Conservation (phyloP, 371 early-diverging fungal species). For the Apophysomyces elegans region DNA sequence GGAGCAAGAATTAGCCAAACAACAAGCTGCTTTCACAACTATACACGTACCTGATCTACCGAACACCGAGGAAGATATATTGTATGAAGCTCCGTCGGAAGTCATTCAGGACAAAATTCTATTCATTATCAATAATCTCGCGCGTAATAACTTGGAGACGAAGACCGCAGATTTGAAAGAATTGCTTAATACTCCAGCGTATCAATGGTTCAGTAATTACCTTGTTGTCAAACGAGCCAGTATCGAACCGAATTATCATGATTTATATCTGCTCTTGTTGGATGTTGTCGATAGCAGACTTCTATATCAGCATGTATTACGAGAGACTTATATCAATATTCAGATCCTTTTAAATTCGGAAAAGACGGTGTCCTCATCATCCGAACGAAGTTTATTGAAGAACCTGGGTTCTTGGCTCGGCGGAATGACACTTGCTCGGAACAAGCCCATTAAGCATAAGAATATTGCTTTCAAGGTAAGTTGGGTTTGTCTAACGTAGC, state of each 20-base stretch:
- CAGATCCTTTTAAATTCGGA: constrained; percentile 89
- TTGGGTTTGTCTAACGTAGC: neutral
- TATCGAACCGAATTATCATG: constrained; percentile 94
- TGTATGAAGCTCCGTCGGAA: constrained; percentile 70
- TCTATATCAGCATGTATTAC: constrained; percentile 75
- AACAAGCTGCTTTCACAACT: constrained; percentile 58
- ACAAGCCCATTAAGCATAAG: constrained; percentile 93
- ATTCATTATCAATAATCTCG: constrained; percentile 96
- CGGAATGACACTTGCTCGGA: constrained; percentile 91
- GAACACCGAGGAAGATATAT: constrained; percentile 30
- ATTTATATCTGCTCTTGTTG: constrained; percentile 81
- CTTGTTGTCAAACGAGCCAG: constrained; percentile 93
- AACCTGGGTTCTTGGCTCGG: constrained; percentile 98
- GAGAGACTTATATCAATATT: constrained; percentile 90
- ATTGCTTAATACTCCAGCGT: constrained; percentile 65
- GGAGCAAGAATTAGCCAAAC: constrained; percentile 9
- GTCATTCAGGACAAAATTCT: constrained; percentile 89
- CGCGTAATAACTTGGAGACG: constrained; percentile 80
- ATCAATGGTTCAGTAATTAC: constrained; percentile 92
- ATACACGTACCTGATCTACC: constrained; percentile 45
- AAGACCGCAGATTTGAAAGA: constrained; percentile 84
- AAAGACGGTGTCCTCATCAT: constrained; percentile 88
- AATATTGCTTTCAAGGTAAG: constrained; percentile 89
- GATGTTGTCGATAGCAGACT: constrained; percentile 66
- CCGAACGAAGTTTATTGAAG: constrained; percentile 89